Percentiles rank a stretch among this genome's conserved stretches.
These are phyloP conservation scores for Physocladia obscura DNA, from an alignment of 192 early-diverging fungal genomes.

Conservation along the genomic window DNA sequence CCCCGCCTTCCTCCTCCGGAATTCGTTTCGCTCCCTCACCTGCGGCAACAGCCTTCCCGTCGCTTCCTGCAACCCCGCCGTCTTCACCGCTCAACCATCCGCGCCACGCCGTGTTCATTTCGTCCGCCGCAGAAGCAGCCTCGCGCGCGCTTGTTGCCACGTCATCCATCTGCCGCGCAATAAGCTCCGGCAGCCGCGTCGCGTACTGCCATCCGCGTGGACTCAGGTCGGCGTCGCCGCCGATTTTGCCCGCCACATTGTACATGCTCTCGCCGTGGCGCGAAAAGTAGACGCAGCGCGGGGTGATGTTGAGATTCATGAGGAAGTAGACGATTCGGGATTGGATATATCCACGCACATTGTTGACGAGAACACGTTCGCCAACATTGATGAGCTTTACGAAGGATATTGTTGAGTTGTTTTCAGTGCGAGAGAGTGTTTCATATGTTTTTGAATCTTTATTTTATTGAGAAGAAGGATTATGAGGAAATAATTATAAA, in stretches of 20 bases:
- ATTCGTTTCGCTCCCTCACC: not conserved
- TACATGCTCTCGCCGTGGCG: conserved; percentile 85
- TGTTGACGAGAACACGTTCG: conserved; percentile 85
- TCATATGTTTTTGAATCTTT: conserved; percentile 68
- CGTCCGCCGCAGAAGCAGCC: conserved; percentile 1
- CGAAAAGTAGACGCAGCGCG: conserved; percentile 87
- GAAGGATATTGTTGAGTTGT: conserved; percentile 66
- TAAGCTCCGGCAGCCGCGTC: conserved; percentile 74
- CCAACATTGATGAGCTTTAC: conserved; percentile 97
- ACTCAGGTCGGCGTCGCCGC: conserved; percentile 89
- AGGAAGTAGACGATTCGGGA: conserved; percentile 97
- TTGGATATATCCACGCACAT: conserved; percentile 92
- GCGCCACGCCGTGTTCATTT: conserved; percentile 16
- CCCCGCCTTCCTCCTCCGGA: conserved; percentile 24
- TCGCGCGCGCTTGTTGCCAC: conserved; percentile 1
- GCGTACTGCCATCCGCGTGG: conserved; percentile 88
- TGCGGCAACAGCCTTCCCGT: not conserved
- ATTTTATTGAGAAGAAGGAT: not conserved
- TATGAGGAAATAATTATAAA: not conserved
- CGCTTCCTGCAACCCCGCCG: not conserved
- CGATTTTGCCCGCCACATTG: conserved; percentile 90
- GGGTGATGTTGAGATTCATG: conserved; percentile 98
- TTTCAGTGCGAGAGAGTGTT: conserved; percentile 64
- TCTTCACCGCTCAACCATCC: conserved; percentile 5
- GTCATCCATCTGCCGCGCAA: conserved; percentile 67